These are phyloP conservation scores for Malus hybrid DNA, from an alignment of 331 rosid species.

Conservation along the genomic window DNA sequence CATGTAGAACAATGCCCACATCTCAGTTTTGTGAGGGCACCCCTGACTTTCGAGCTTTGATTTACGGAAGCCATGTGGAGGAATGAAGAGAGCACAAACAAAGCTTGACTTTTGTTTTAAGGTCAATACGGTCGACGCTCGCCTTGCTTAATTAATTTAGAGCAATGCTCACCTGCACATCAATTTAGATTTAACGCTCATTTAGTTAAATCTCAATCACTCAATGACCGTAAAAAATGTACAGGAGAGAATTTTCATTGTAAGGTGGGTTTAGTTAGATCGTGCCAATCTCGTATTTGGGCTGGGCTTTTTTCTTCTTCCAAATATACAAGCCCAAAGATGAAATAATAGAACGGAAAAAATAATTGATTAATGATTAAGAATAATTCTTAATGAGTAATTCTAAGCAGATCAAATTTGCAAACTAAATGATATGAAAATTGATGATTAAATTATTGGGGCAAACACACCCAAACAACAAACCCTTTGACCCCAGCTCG, in stretches of 20 bases:
- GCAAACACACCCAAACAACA: neutral
- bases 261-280: neutral
- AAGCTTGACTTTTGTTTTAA: neutral
- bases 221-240: too few relatives aligned
- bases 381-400: neutral
- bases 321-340: neutral
- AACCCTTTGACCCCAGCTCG: neutral
- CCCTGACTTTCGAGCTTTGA: neutral
- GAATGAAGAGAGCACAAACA: neutral
- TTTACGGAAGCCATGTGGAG: neutral
- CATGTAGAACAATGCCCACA: neutral
- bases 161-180: too few relatives aligned
- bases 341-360: neutral
- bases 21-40: neutral
- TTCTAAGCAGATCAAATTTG: accelerated
- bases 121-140: neutral
- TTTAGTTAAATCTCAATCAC: too few relatives aligned
- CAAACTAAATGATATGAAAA: too few relatives aligned
- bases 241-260: too few relatives aligned
- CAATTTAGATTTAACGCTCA: too few relatives aligned
- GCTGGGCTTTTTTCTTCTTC: neutral
- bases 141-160: too few relatives aligned
- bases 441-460: neutral
- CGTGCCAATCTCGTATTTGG: neutral
- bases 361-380: neutral